A percentile compares a stretch with the other conserved stretches of the same genome.
phyloP scores from a whole-genome alignment of 2,329 filamentous ascomycete genomes.

The Waltergamsia citrina region DNA sequence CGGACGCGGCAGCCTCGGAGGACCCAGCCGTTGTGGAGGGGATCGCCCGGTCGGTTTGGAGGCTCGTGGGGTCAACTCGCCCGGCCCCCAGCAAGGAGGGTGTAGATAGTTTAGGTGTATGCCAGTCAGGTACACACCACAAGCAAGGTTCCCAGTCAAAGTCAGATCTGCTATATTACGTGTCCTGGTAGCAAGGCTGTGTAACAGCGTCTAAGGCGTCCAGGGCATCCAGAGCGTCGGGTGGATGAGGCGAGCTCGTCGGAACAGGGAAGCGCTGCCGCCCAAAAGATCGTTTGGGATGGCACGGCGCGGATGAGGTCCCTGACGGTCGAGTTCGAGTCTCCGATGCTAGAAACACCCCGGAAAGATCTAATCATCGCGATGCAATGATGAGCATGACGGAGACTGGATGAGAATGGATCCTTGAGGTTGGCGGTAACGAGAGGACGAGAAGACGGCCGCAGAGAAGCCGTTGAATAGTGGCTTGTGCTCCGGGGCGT shows the following conservation, averaged over 20 bases:
- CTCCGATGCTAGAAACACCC: constrained; percentile 15
- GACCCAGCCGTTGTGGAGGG: not conserved
- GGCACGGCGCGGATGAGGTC: not conserved
- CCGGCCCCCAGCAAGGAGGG: not conserved
- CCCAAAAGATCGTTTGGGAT: not conserved
- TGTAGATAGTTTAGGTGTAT: not conserved
- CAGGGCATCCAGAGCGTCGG: not conserved
- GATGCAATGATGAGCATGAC: constrained; percentile 22
- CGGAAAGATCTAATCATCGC: constrained; percentile 22
- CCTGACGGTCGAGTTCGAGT: not conserved
- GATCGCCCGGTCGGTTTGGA: constrained; percentile 1
- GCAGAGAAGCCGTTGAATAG: not conserved
- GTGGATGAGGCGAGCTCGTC: not conserved
- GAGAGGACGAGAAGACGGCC: constrained; percentile 5
- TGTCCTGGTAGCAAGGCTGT: too few species aligned
- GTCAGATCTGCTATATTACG: too few species aligned
- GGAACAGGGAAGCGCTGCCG: not conserved
- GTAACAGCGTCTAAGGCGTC: not conserved
- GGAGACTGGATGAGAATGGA: constrained; percentile 13
- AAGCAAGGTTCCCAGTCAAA: not conserved
- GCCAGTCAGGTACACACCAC: not conserved
- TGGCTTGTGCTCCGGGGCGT: not conserved
- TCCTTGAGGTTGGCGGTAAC: too few species aligned
- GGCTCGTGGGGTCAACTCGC: not conserved
- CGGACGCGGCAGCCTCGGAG: not conserved